phyloP scores from a whole-genome alignment of 2,329 filamentous ascomycete species.

The Hysterium pulicare region DNA sequence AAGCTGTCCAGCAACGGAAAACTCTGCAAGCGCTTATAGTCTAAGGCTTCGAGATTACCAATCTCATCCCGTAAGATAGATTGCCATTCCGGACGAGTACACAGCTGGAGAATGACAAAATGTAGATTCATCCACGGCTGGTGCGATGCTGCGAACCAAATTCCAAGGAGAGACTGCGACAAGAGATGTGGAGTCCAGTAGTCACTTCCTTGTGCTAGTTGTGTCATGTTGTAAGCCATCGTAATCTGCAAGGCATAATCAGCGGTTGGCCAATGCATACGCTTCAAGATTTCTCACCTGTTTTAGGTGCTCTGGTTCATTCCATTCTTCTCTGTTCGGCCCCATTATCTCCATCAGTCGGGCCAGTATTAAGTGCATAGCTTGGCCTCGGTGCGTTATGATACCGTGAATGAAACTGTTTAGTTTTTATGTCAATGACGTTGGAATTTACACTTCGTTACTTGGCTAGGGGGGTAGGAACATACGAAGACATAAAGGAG shows the following conservation, averaged over 20 bases:
- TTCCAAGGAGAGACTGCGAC: conserved; percentile 11
- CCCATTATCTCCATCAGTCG: conserved; percentile 7
- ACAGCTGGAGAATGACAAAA: conserved; percentile 15
- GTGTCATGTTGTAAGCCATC: conserved; percentile 10
- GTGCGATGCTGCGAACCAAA: conserved; percentile 18
- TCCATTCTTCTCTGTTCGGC: conserved; percentile 4
- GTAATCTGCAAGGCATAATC: conserved; percentile 9
- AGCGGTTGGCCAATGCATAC: background rate
- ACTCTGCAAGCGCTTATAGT: conserved; percentile 6
- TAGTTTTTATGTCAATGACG: background rate
- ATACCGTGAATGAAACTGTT: conserved; percentile 5
- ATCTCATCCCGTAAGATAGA: conserved; percentile 11
- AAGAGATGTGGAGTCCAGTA: conserved; percentile 12
- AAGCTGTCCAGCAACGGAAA: conserved; percentile 16
- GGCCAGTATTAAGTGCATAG: conserved; percentile 3
- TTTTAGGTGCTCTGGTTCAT: conserved; percentile 1
- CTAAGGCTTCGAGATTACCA: background rate
- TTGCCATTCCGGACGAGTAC: conserved; percentile 9
- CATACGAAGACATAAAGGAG: conserved; percentile 9
- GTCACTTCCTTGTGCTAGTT: conserved; percentile 6
- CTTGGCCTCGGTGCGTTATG: background rate
- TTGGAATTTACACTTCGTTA: too few species aligned
- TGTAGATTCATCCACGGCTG: conserved; percentile 21
- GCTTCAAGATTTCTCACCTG: conserved; percentile 1
- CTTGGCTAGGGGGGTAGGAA: background rate